phyloP scores from a whole-genome alignment of 805 yeast genomes.

The Jamesozyma jinghongensis region DNA sequence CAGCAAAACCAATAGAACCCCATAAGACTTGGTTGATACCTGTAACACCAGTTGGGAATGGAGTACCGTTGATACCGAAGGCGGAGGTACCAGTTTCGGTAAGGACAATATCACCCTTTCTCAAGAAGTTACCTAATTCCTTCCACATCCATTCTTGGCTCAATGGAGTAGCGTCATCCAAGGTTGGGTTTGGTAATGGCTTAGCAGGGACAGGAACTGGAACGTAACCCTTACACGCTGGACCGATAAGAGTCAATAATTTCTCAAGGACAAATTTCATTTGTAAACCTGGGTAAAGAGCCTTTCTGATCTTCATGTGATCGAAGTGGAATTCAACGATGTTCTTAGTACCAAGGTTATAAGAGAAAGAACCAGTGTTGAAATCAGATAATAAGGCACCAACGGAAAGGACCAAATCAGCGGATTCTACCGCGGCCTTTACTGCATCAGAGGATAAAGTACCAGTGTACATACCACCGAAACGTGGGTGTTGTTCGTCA shows the following conservation, averaged over 20 bases:
- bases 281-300: conserved; percentile 53
- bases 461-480: conserved; percentile 73
- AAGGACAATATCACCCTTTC: conserved; percentile 48
- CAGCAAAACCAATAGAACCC: conserved; percentile 58
- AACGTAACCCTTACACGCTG: conserved; percentile 30
- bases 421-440: conserved; percentile 50
- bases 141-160: conserved; percentile 58
- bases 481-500: conserved; percentile 54
- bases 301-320: conserved; percentile 51
- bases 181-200: conserved; percentile 34
- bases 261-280: conserved; percentile 43
- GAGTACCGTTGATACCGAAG: conserved; percentile 49
- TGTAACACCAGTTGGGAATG: conserved; percentile 43
- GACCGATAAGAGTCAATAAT: conserved; percentile 28
- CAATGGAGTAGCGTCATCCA: conserved; percentile 34
- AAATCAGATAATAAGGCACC: conserved; percentile 74
- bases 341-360: conserved; percentile 57
- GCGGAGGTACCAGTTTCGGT: conserved; percentile 62
- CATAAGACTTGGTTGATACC: conserved; percentile 60
- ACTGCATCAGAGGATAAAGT: conserved; percentile 57
- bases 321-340: conserved; percentile 65
- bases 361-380: conserved; percentile 73
- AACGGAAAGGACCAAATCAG: conserved; percentile 63
- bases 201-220: conserved; percentile 42
- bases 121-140: conserved; percentile 44